Evolutionary conservation across 2,329 filamentous ascomycete species (phyloP), one percentile per base, ranked within the genome.

Genomic region (Aspergillus eucalypticola): DNA sequence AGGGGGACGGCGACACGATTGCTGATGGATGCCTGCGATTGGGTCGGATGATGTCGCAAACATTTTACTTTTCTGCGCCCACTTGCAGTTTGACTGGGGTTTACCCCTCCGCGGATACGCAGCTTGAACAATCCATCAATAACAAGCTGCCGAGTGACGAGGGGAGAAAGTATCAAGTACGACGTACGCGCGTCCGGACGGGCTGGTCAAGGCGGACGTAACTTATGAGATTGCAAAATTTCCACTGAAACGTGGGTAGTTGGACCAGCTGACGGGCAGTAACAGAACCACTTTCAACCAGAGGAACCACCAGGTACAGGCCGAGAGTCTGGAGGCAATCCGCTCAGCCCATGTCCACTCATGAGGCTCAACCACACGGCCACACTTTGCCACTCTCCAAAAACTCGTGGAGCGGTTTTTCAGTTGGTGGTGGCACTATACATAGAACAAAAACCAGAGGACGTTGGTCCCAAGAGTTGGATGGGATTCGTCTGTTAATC

Each of bases 41-140:
- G 46, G 46, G 23, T 27, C 46, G 25, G 25, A 29, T 17, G n/a
- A 50, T 32, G 46, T 50, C 46, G 46, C 46, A 50, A 50, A 29
- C 27, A 50, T 29, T 44, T 19, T 19, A 23, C 42, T 15, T 25
- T 13, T 17, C 38, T 44, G 38, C 52, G 39, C 52, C 52, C 38
- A 54, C 23, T 32, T 13, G 41, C 52, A 42, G 23, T 19, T 11
- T 39, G 13, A 35, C 32, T 35, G 32, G 32, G 32, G 11, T 35
- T 35, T 13, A 19, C 51, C 52, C 38, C 52, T 29, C 38, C 23
- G 13, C 52, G 38, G 38, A 13, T 35, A 35, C 41, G 52, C 52
- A 42, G 23, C 42, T 32, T 32, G 42, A 13, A 46, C 38, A 55
- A 35, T 55, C 53, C 53, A 55, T 55, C 53, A 55, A 55, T 55